Evolutionary conservation across 1,284 basidiomycete species (phyloP).

Genomic region (Tremellales sp.): DNA sequence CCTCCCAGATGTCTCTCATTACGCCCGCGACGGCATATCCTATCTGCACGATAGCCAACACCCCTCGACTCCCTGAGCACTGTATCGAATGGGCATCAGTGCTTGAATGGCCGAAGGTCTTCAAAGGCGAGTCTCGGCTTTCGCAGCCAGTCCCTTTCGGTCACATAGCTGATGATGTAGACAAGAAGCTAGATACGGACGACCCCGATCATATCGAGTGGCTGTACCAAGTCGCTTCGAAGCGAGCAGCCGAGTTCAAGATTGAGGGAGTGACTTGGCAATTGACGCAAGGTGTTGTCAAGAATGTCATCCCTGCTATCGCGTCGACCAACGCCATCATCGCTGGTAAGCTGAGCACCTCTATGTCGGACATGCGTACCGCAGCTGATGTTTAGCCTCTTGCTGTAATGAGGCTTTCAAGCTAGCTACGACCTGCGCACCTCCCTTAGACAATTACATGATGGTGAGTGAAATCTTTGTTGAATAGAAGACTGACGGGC

Average conservation of each 20-base stretch:
- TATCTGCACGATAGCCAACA: slow-evolving; percentile 99
- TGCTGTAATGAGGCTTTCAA: slow-evolving; percentile 99
- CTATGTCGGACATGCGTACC: neutral
- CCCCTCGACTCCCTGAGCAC: slow-evolving; percentile 94
- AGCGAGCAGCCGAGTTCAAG: slow-evolving; percentile 84
- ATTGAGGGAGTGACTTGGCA: slow-evolving; percentile 98
- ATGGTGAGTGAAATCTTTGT: slow-evolving; percentile 59
- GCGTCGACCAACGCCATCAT: slow-evolving; percentile 96
- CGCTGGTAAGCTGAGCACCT: slow-evolving; percentile 57
- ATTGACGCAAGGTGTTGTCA: slow-evolving; percentile 96
- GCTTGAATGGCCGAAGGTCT: slow-evolving; percentile 93
- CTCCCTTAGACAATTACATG: slow-evolving; percentile 97
- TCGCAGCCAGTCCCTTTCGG: neutral
- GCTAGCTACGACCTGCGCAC: slow-evolving; percentile 89
- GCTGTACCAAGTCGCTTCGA: slow-evolving; percentile 75
- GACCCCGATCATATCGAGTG: slow-evolving; percentile 95
- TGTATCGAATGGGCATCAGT: slow-evolving; percentile 99
- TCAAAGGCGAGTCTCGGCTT: slow-evolving; percentile 60
- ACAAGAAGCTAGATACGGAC: slow-evolving; percentile 92
- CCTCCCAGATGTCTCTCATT: slow-evolving; percentile 78
- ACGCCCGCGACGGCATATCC: slow-evolving; percentile 96
- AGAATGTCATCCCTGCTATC: slow-evolving; percentile 99
- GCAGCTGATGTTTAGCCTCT: slow-evolving; percentile 59
- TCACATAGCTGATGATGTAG: slow-evolving; percentile 49
- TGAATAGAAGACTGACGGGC: slow-evolving; percentile 7